Evolutionary conservation across 257 asterid species (phyloP), one percentile per base, ranked within the genome.

Genomic region (Verbena officinalis): DNA sequence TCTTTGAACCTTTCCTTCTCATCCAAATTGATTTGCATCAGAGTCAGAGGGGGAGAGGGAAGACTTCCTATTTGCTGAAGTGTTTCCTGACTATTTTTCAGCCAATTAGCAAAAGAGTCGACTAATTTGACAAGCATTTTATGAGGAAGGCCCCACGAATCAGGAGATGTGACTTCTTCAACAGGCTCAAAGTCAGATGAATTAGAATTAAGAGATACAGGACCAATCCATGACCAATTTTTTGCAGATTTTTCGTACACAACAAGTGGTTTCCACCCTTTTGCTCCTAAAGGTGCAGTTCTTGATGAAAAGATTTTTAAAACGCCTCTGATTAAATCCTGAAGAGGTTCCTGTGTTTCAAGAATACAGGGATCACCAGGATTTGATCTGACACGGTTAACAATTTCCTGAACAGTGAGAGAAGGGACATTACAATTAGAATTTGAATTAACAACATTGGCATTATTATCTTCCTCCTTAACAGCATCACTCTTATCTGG

Each of bases 1-100:
- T 94, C 99, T 80, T 87, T 94, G 81, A 94, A 94, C 83, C 99
- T 75, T 68, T 94, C 99, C 75, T 94, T 94, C 80, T 88, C 99
- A 65, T 94, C 96, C 57, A 86, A 63, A 80, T 77, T 86, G 52
- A 75, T 76, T 71, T 94, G 95, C 92, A 82, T 81, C 73, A 90
- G 67, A 7, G 90, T 66, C 79, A 65, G 31, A 33, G 99, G 99
- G 4, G 99, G 98, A 13, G 79, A 81, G 46, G 99, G 99, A 65
- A 94, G 96, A 65, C 93, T 90, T 65, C 99, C 99, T 19, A 94
- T 86, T 76, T 94, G 96, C 83, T 83, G 95, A 59, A 94, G 99
- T 17, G 97, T 91, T 55, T 94, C 98, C 83, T 90, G 99, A 78
- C 98, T 93, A 71, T 84, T 91, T 72, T 94, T 94, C 68, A 94